Evolutionary conservation across 345 rosid species (phyloP), one percentile per base, ranked within the genome.

Genomic region (Ceriops tagal): DNA sequence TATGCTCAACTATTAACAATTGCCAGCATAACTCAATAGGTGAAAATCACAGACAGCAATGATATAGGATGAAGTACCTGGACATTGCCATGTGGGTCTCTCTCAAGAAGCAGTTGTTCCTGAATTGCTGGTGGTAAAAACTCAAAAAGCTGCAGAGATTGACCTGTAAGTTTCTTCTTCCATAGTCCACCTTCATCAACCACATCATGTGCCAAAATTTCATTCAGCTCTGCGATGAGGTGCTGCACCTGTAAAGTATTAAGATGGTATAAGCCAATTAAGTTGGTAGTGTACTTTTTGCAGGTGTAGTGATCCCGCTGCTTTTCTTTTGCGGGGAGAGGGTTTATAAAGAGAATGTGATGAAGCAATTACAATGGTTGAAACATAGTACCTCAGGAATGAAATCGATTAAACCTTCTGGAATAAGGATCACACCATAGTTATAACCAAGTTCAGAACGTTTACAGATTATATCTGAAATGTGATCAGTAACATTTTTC

Each of bases 61-160:
- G 47, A 46, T 16, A 20, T 16, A 37, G 55, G 20, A 11, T 10
- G 52, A 82, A 27, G 53, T 73, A 88, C 99, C 98, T 95, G 99
- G 70, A 95, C 99, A 75, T 95, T 95, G 78, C 99, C 99, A 81
- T 95, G 99, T 43, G 98, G 99, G 82, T 95, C 99, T 83, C 99
- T 87, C 81, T 95, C 99, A 75, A 95, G 96, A 87, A 95, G 77
- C 76, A 95, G 70, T 71, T 95, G 99, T 80, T 95, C 96, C 73
- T 86, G 97, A 79, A 92, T 95, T 71, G 92, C 87, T 68, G 65
- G 81, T 27, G 99, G 99, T 69, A 95, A 80, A 68, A 92, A 80
- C 46, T 95, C 97, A 71, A 92, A 95, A 68, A 92, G 92, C 80
- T 83, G 82, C 46, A 82, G 65, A 66, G 92, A 90, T 35, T 86